phyloP scores from a whole-genome alignment of 192 early-diverging fungal genomes.

The Dissophora globulifera region DNA sequence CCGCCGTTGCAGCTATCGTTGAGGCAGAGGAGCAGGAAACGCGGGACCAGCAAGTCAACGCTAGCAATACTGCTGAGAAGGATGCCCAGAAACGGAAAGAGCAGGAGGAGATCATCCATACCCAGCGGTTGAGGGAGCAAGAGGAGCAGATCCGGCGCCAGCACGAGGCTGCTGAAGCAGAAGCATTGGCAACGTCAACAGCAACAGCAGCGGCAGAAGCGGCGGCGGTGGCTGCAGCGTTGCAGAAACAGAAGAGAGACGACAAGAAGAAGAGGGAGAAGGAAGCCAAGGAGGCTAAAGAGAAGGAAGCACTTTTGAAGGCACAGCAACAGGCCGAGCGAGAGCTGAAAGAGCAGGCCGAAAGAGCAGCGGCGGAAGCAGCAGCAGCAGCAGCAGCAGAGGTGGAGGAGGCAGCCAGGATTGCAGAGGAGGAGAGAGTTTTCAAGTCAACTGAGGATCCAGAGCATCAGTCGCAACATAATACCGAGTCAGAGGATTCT shows the following conservation, averaged over 20 bases:
- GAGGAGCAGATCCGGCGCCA: slow-evolving; percentile 1
- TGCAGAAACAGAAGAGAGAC: slow-evolving; percentile 43
- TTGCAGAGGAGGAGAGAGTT: slow-evolving; percentile 7
- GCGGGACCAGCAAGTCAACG: too few relatives aligned
- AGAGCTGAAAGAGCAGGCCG: slow-evolving; percentile 1
- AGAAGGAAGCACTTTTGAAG: slow-evolving; percentile 14
- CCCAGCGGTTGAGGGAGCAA: slow-evolving; percentile 1
- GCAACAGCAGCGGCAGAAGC: slow-evolving; percentile 12
- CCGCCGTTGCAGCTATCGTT: too few relatives aligned
- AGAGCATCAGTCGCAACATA: background rate
- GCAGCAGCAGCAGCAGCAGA: slow-evolving; percentile 9
- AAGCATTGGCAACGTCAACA: slow-evolving; percentile 6
- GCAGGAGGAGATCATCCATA: background rate
- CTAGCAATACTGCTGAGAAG: too few relatives aligned
- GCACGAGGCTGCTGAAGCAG: slow-evolving; percentile 19
- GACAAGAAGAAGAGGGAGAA: slow-evolving; percentile 45
- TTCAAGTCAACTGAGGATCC: background rate
- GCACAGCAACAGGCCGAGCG: slow-evolving; percentile 4
- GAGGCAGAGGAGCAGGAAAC: background rate
- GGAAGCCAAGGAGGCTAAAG: slow-evolving; percentile 16
- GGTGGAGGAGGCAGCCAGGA: background rate
- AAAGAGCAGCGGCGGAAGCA: slow-evolving; percentile 10
- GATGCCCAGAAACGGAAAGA: background rate
- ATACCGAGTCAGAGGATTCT: slow-evolving; percentile 17
- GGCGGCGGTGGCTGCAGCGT: slow-evolving; percentile 4